phyloP scores from a whole-genome alignment of 1,284 basidiomycete species.

The Athelia sp. region DNA sequence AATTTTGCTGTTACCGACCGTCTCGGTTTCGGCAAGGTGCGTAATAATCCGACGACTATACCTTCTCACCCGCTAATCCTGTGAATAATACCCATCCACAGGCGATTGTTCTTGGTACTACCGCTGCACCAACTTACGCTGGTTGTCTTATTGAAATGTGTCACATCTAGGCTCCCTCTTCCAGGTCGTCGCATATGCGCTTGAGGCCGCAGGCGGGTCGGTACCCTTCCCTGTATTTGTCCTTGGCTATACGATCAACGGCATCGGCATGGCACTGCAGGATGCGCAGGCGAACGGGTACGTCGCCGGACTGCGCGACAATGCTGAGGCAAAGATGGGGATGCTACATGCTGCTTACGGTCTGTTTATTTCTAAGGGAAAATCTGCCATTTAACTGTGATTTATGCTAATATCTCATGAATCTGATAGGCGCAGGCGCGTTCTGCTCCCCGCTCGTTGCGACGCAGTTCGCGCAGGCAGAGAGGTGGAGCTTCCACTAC shows the following conservation, averaged over 20 bases:
- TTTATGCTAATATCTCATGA: no score
- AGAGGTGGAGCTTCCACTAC: conserved; percentile 57
- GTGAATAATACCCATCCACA: no score
- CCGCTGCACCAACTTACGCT: no score
- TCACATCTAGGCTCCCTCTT: no score
- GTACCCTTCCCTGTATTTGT: conserved; percentile 59
- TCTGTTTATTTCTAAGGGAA: no score
- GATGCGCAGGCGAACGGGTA: conserved; percentile 56
- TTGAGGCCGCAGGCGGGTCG: conserved; percentile 47
- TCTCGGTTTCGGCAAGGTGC: conserved; percentile 52
- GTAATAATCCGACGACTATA: no score
- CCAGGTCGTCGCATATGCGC: conserved; percentile 40
- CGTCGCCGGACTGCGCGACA: conserved; percentile 41
- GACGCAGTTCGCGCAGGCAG: conserved; percentile 57
- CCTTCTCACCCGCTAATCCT: no score
- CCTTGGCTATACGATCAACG: conserved; percentile 52
- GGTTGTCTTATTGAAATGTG: no score
- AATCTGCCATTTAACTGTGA: no score
- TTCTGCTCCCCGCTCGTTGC: conserved; percentile 62
- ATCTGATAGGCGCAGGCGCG: conserved; percentile 68
- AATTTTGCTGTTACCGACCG: conserved; percentile 48
- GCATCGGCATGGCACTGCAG: conserved; percentile 55
- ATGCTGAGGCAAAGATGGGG: conserved; percentile 53
- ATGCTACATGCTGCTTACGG: conserved; percentile 57
- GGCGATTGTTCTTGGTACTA: neutral